Evolutionary conservation across 805 yeast species (phyloP).

Genomic region (Suhomyces sp.): DNA sequence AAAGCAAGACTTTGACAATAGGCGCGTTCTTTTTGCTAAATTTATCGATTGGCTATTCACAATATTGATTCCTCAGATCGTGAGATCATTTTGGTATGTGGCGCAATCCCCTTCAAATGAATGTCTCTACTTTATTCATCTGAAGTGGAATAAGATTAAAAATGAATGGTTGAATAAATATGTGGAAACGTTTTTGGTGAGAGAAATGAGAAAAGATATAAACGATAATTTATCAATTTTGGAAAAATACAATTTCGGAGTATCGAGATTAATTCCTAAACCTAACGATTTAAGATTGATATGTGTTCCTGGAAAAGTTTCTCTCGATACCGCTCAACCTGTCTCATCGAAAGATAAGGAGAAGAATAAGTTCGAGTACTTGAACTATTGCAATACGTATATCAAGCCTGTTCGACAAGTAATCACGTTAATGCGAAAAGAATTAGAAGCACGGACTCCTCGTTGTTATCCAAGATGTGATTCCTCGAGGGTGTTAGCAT

Average conservation of each 20-base stretch:
- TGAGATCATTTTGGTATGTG: slow-evolving; percentile 62
- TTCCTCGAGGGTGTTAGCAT: slow-evolving; percentile 49
- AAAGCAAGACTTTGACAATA: slow-evolving; percentile 41
- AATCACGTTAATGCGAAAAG: slow-evolving; percentile 17
- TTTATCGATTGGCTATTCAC: slow-evolving; percentile 63
- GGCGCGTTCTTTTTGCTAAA: slow-evolving; percentile 33
- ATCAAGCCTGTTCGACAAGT: slow-evolving; percentile 46
- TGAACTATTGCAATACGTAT: slow-evolving; percentile 32
- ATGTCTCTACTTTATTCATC: slow-evolving; percentile 54
- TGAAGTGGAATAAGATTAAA: slow-evolving; percentile 52
- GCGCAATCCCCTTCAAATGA: slow-evolving; percentile 43
- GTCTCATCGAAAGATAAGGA: slow-evolving; percentile 21
- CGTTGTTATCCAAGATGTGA: slow-evolving; percentile 29
- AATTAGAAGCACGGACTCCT: slow-evolving; percentile 3
- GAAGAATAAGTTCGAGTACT: slow-evolving; percentile 32
- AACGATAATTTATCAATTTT: slow-evolving; percentile 1
- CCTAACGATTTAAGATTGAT: slow-evolving; percentile 57
- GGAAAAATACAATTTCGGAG: slow-evolving; percentile 32
- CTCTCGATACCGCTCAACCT: background rate
- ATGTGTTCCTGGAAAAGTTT: slow-evolving; percentile 44
- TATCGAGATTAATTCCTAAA: slow-evolving; percentile 59
- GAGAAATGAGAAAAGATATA: slow-evolving; percentile 4
- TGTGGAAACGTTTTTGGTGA: slow-evolving; percentile 33
- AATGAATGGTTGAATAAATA: slow-evolving; percentile 45
- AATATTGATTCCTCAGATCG: slow-evolving; percentile 43